Percentiles rank a stretch among this genome's conserved stretches.
These are phyloP conservation scores for Tulasnella sp. DNA, from an alignment of 768 basidiomycete species.

Conservation along the genomic window DNA sequence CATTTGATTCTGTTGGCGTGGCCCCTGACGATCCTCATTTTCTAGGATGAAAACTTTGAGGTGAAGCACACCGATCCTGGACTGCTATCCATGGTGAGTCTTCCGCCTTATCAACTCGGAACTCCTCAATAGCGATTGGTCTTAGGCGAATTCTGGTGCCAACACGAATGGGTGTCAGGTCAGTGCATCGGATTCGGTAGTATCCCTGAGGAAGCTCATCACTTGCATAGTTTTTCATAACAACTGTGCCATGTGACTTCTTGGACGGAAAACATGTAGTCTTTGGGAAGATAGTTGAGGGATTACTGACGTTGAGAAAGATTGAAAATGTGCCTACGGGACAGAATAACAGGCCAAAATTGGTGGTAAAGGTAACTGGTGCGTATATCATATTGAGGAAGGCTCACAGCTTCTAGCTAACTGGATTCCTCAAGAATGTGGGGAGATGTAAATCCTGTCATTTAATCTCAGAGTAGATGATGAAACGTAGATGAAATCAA, in stretches of 20 bases:
- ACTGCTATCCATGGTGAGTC: slow-evolving; percentile 71
- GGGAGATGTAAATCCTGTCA: slow-evolving; percentile 20
- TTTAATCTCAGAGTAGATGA: not conserved
- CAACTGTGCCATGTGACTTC: slow-evolving; percentile 88
- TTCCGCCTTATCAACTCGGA: not conserved
- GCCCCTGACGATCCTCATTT: not conserved
- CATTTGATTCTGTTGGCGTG: not conserved
- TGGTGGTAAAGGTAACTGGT: slow-evolving; percentile 82
- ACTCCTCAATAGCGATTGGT: slow-evolving; percentile 14
- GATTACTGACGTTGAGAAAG: slow-evolving; percentile 89
- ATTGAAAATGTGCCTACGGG: slow-evolving; percentile 94
- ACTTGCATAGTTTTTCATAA: slow-evolving; percentile 75
- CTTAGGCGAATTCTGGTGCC: slow-evolving; percentile 85
- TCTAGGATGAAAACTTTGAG: slow-evolving; percentile 85
- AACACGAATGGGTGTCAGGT: slow-evolving; percentile 90
- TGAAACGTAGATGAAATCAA: too few relatives aligned
- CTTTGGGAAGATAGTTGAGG: slow-evolving; percentile 81
- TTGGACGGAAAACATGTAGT: slow-evolving; percentile 92
- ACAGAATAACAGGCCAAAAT: slow-evolving; percentile 76
- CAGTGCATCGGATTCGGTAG: slow-evolving; percentile 15
- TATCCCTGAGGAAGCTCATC: not conserved
- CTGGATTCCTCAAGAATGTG: slow-evolving; percentile 19
- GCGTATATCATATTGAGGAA: slow-evolving; percentile 20
- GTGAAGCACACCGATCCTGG: slow-evolving; percentile 82
- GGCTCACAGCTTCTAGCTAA: not conserved